phyloP scores from a whole-genome alignment of 2,329 filamentous ascomycete species.

The Aspergillus piperis region DNA sequence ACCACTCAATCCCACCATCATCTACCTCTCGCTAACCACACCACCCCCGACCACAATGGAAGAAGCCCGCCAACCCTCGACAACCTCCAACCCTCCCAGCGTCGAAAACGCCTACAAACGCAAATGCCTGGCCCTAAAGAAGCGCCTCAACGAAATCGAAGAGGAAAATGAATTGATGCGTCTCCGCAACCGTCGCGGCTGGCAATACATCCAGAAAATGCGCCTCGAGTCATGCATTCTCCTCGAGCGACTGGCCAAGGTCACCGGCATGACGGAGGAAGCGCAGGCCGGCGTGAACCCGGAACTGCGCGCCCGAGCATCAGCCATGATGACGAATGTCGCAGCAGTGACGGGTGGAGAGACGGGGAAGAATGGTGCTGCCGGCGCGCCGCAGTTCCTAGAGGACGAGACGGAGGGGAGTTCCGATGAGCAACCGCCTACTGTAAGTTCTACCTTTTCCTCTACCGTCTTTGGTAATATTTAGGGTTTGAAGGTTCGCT shows the following conservation, averaged over 20 bases:
- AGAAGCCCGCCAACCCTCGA: constrained; percentile 29
- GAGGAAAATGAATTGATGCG: constrained; percentile 84
- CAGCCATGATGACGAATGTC: constrained; percentile 34
- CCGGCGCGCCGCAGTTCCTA: constrained; percentile 25
- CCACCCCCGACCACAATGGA: constrained; percentile 29
- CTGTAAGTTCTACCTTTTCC: constrained; percentile 31
- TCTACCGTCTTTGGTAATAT: neutral
- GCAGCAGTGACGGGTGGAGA: constrained; percentile 27
- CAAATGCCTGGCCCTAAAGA: constrained; percentile 94
- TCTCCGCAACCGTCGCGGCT: constrained; percentile 74
- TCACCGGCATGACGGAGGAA: constrained; percentile 46
- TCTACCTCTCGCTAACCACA: neutral
- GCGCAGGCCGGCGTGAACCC: constrained; percentile 36
- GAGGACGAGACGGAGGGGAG: constrained; percentile 49
- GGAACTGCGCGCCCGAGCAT: constrained; percentile 40
- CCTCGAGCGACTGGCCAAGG: constrained; percentile 43
- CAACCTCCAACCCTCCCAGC: constrained; percentile 68
- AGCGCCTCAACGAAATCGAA: constrained; percentile 87
- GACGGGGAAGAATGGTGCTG: constrained; percentile 23
- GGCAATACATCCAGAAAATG: constrained; percentile 87
- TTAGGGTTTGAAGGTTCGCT: neutral
- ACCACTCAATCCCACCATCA: neutral
- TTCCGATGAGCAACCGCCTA: constrained; percentile 47
- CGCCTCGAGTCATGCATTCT: constrained; percentile 61
- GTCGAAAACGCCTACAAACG: constrained; percentile 94